These are phyloP conservation scores for Rhizopogon sp. DNA, from an alignment of 768 basidiomycete genomes.

Conservation along the genomic window DNA sequence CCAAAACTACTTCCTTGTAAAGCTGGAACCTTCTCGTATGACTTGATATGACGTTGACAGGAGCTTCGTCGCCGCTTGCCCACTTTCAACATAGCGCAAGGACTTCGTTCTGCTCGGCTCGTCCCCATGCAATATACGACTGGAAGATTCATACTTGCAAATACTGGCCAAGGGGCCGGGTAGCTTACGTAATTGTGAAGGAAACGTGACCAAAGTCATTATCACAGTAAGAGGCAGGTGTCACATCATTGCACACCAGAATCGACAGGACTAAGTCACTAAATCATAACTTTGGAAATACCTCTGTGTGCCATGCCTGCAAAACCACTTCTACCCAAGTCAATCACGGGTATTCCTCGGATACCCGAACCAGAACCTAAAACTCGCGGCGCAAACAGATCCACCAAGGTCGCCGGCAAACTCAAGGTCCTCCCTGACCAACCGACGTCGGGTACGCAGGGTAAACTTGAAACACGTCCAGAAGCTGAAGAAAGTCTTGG, in stretches of 20 bases:
- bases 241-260: background rate
- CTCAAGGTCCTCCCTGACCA: conserved; percentile 87
- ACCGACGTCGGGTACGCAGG: conserved; percentile 41
- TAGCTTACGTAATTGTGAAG: too few species aligned
- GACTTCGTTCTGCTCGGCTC: too few species aligned
- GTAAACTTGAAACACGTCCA: conserved; percentile 12
- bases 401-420: conserved; percentile 80
- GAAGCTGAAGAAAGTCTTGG: conserved; percentile 40
- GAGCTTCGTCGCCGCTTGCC: too few species aligned
- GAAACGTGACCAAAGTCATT: background rate
- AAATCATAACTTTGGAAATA: background rate
- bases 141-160: too few species aligned
- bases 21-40: background rate
- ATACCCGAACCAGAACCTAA: conserved; percentile 39
- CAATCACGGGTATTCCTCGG: conserved; percentile 15
- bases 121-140: too few species aligned
- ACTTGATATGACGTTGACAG: too few species aligned
- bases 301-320: conserved; percentile 17
- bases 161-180: too few species aligned
- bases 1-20: too few species aligned
- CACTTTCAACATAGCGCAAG: too few species aligned
- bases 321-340: conserved; percentile 27
- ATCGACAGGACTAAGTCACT: background rate
- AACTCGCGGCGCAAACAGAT: conserved; percentile 67
- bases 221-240: too few species aligned